Evolutionary conservation across 306 rosid genomes (phyloP), one percentile per base, ranked within the genome.

Genomic region (Quercus alba): DNA sequence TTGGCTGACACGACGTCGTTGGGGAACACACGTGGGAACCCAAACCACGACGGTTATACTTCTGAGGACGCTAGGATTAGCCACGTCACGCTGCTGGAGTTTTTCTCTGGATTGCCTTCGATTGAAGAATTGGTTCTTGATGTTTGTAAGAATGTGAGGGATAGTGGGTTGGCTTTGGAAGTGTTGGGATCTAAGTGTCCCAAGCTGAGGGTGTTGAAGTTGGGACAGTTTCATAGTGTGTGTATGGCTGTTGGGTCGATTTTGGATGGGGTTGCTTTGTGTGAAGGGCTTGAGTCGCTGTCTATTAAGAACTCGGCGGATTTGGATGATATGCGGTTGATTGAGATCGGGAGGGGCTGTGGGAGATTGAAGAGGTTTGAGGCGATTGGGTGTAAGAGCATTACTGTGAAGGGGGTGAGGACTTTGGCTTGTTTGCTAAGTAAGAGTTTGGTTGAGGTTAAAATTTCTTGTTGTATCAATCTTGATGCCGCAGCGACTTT

Each of bases 321-420:
- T 77, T 90, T 95, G 84, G 88, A 87, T 44, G 93, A 95, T 23
- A 95, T 95, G 99, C 91, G 97, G 25, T 81, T 95, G 92, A 95
- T 95, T 25, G 97, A 91, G 87, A 91, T 95, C 51, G 97, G 86
- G 0, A 88, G 96, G 74, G 99, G 99, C 4, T 95, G 98, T 80
- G 84, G 90, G n/a, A 88, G 72, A 73, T 58, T 95, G 74, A 84
- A 75, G 4, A 86, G 80, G 78, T 91, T 94, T 23, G 92, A 94
- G 73, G 81, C 91, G 20, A 82, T 81, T 63, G 98, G 98, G 17
- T 94, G 97, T 70, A 91, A 87, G 82, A 84, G 70, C 33, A 90
- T 92, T 31, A 94, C 98, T 0, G 84, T 82, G 41, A 82, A 77
- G 71, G 98, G 98, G 64, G 70, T 92, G 80, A 78, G 91, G 89